Evolutionary conservation across 495 filamentous ascomycete genomes (phyloP), one percentile per base, ranked within the genome.

Genomic region (Penicillium macrosclerotiorum): DNA sequence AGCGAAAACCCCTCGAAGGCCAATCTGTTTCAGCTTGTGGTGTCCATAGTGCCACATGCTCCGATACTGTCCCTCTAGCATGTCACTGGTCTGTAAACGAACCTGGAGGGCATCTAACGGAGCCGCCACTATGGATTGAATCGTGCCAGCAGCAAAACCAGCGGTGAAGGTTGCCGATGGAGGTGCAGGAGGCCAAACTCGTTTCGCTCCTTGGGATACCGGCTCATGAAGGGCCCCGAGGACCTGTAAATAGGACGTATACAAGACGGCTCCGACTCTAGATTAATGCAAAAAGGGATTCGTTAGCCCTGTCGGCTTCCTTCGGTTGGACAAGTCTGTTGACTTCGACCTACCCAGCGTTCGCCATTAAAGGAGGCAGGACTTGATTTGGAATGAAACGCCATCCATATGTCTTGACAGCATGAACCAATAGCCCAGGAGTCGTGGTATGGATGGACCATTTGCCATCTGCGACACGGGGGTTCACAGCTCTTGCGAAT

Each of bases 21-120:
- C 90, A 51, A 96, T 95, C 38, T 89, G 83, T 11, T 67, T 74
- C 13, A 90, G 72, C 62, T 95, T 95, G 35, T 80, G 76, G 22
- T 67, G 66, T 3, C 82, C 80, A 52, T 93, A 95, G 2, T 81
- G 72, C 88, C 88, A 95, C 81, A 95, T 89, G 55, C 78, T 90
- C 49, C 75, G 79, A 51, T 89, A 88, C 44, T 78, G 79, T 5
- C 81, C 80, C 44, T 79, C 71, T 6, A 88, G 67, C 49, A 90
- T 78, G 35, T 89, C 84, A 37, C 69, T 73, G 32, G 85, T 82
- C 37, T 84, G 81, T 51, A 90, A 86, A 32, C 90, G 80, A 18
- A 89, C 82, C 59, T 90, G 86, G 5, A 96, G 75, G 3, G 90
- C 90, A 60, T 96, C 90, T n/a, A 95, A 72, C 2, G 90, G 90